phyloP scores from a whole-genome alignment of 306 rosid genomes.

The Medicago ruthenica region DNA sequence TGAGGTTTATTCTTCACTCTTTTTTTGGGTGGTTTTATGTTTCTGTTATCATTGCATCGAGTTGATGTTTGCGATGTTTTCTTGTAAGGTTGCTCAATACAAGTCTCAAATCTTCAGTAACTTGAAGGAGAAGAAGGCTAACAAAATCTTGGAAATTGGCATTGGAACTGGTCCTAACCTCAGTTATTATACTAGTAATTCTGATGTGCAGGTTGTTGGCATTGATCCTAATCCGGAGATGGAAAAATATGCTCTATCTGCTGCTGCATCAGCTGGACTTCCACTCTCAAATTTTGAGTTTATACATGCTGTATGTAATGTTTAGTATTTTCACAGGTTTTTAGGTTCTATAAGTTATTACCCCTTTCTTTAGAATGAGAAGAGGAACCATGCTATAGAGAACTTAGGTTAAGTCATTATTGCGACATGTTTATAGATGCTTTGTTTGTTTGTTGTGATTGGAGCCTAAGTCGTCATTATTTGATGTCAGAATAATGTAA shows the following conservation, averaged over 20 bases:
- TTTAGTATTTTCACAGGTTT: conserved; percentile 26
- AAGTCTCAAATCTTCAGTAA: conserved; percentile 64
- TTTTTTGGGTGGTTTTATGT: background rate
- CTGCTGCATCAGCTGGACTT: conserved; percentile 67
- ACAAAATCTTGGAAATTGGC: conserved; percentile 82
- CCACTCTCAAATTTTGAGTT: conserved; percentile 73
- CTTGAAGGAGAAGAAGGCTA: conserved; percentile 73
- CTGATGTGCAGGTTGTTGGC: conserved; percentile 67
- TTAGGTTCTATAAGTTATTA: background rate
- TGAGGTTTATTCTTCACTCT: conserved; percentile 56
- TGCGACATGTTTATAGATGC: background rate
- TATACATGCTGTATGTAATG: conserved; percentile 72
- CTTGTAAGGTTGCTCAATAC: conserved; percentile 74
- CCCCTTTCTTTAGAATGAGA: background rate
- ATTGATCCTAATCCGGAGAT: conserved; percentile 81
- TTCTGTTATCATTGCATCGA: background rate
- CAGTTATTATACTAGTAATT: conserved; percentile 60
- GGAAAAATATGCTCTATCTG: conserved; percentile 80
- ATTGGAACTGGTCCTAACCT: conserved; percentile 89
- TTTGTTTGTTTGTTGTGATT: conserved; percentile 9
- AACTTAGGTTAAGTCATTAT: conserved; percentile 14
- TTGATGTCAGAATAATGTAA: too few species aligned
- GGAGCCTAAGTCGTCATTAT: background rate
- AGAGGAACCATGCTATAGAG: conserved; percentile 13
- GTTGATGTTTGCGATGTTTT: conserved; percentile 20